Conservation (phyloP, 139 green algal species). For the Zygnema circumcarinatum region DNA sequence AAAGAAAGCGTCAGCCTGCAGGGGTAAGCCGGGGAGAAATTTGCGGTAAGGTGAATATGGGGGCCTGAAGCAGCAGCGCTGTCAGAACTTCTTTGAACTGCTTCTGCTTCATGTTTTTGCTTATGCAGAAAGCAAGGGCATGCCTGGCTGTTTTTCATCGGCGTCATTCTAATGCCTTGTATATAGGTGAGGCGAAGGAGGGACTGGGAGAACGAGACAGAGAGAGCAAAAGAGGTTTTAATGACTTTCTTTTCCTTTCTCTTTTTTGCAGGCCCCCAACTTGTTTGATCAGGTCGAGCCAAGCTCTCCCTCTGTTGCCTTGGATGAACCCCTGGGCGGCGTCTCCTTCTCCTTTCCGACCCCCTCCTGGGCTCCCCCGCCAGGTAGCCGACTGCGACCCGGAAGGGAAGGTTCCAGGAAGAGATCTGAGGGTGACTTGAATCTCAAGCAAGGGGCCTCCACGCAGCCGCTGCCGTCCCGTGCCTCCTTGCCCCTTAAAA, state of each 20-base stretch:
- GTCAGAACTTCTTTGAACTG: too few species aligned
- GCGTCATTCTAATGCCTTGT: too few species aligned
- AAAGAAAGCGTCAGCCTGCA: too few species aligned
- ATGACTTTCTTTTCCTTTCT: background rate
- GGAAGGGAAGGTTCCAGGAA: background rate
- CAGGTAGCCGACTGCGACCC: background rate
- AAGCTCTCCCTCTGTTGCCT: background rate
- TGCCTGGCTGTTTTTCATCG: too few species aligned
- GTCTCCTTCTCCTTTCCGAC: background rate
- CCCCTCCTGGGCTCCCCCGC: background rate
- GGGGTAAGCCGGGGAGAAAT: too few species aligned
- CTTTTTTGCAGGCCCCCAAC: background rate
- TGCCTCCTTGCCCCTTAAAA: background rate
- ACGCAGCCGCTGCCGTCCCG: background rate
- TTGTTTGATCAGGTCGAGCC: background rate
- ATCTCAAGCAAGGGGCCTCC: background rate
- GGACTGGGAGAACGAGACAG: too few species aligned
- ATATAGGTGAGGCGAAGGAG: too few species aligned
- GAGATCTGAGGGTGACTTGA: background rate
- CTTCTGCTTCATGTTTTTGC: too few species aligned
- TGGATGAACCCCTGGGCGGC: background rate
- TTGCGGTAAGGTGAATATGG: too few species aligned
- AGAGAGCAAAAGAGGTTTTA: too few species aligned
- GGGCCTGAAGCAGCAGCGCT: too few species aligned
- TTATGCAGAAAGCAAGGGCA: too few species aligned